Evolutionary conservation across 495 filamentous ascomycete species (phyloP).

Genomic region (Extremus antarcticus): DNA sequence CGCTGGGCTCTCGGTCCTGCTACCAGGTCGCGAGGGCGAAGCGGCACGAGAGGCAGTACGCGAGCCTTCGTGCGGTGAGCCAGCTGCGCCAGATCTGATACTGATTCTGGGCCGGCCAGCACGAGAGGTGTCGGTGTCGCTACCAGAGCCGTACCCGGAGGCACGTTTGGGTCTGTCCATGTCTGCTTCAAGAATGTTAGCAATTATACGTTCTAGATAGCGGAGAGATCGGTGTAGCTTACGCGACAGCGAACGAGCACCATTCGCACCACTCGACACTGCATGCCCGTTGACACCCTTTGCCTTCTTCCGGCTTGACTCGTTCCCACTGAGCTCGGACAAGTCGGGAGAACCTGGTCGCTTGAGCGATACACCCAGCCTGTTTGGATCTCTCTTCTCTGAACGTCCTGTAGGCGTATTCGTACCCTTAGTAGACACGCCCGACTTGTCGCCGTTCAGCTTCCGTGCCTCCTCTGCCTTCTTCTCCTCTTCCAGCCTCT

Average conservation of each 20-base stretch:
- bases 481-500: conserved; percentile 61
- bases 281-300: conserved; percentile 32
- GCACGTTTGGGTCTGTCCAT: conserved; percentile 38
- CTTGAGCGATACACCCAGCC: conserved; percentile 50
- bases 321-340: conserved; percentile 83
- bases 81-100: conserved; percentile 40
- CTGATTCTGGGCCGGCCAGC: conserved; percentile 58
- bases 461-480: conserved; percentile 49
- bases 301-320: conserved; percentile 86
- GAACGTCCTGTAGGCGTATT: conserved; percentile 64
- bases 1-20: conserved; percentile 29
- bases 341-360: conserved; percentile 75
- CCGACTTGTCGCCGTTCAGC: conserved; percentile 31
- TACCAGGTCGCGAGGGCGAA: conserved; percentile 42
- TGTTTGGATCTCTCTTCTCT: conserved; percentile 41
- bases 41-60: conserved; percentile 38
- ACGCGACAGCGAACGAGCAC: conserved; percentile 37
- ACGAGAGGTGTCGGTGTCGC: conserved; percentile 74
- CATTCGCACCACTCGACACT: conserved; percentile 28
- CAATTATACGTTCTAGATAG: conserved; percentile 16
- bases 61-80: conserved; percentile 27
- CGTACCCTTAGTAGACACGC: conserved; percentile 47
- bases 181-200: conserved; percentile 10
- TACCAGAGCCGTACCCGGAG: conserved; percentile 50
- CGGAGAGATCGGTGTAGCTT: conserved; percentile 36